phyloP scores from a whole-genome alignment of 2,329 filamentous ascomycete genomes.

The Chaetomiaceae sp. region DNA sequence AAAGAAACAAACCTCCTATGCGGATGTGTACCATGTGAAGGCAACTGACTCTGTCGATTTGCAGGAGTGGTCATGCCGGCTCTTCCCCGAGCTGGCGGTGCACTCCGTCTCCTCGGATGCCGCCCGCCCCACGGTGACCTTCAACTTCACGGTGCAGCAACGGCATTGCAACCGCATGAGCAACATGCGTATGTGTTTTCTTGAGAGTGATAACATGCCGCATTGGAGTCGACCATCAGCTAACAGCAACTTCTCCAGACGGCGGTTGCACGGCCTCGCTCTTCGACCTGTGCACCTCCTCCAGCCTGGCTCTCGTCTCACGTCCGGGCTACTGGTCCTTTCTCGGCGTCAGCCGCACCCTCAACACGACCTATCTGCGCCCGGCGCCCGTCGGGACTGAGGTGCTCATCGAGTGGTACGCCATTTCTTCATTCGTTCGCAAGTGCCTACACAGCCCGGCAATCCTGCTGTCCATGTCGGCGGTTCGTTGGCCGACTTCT shows the following conservation, averaged over 20 bases:
- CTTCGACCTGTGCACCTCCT: slow-evolving; percentile 60
- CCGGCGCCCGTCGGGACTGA: slow-evolving; percentile 49
- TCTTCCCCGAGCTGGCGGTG: slow-evolving; percentile 39
- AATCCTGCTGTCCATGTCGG: no score
- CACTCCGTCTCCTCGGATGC: slow-evolving; percentile 32
- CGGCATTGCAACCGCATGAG: slow-evolving; percentile 47
- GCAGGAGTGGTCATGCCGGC: slow-evolving; percentile 35
- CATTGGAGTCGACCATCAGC: no score
- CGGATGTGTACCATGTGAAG: no score
- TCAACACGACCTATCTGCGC: slow-evolving; percentile 62
- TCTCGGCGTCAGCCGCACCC: slow-evolving; percentile 58
- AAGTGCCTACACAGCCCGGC: no score
- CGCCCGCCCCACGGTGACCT: slow-evolving; percentile 35
- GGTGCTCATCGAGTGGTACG: slow-evolving; percentile 44
- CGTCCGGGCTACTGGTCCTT: slow-evolving; percentile 54
- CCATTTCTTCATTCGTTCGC: neutral
- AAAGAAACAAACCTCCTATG: no score
- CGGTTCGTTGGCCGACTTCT: no score
- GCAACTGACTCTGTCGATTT: neutral
- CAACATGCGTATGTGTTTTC: slow-evolving; percentile 42
- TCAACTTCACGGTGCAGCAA: slow-evolving; percentile 27
- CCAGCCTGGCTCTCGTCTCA: slow-evolving; percentile 50
- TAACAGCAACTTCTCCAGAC: slow-evolving; percentile 30
- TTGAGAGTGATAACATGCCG: no score
- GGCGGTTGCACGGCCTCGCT: slow-evolving; percentile 60